Conservation (phyloP, 306 rosid genomes). For the Sphenostylis stenocarpa region DNA sequence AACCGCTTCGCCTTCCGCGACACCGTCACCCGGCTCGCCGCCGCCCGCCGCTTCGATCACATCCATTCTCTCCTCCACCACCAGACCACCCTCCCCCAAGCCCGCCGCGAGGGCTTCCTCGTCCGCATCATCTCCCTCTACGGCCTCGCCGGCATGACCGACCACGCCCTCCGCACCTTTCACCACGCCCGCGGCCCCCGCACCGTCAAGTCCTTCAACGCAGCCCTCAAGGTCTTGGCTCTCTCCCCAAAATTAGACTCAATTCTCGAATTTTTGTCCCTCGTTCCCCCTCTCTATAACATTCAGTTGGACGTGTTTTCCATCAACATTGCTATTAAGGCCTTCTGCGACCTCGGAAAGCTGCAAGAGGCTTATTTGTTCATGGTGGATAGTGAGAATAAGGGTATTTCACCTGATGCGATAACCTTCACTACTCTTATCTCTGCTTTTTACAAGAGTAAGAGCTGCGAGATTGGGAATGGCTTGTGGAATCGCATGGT, state of each 20-base stretch:
- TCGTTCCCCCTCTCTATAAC: conserved; percentile 33
- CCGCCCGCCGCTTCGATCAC: conserved; percentile 70
- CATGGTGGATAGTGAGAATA: conserved; percentile 52
- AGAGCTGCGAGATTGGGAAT: conserved; percentile 57
- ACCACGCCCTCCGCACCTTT: conserved; percentile 64
- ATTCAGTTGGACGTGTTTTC: conserved; percentile 53
- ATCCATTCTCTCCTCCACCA: conserved; percentile 66
- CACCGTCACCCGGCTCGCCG: conserved; percentile 66
- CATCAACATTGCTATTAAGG: conserved; percentile 61
- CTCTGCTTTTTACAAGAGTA: conserved; percentile 58
- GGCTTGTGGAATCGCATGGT: conserved; percentile 83
- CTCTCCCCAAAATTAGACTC: conserved; percentile 38
- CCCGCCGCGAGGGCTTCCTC: conserved; percentile 74
- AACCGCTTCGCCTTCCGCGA: conserved; percentile 70
- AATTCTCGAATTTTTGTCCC: conserved; percentile 35
- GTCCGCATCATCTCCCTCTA: conserved; percentile 66
- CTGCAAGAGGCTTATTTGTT: conserved; percentile 53
- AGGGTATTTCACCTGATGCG: conserved; percentile 64
- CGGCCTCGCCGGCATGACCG: conserved; percentile 72
- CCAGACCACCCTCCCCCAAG: conserved; percentile 70
- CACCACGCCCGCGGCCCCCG: conserved; percentile 56
- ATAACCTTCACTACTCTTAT: conserved; percentile 71
- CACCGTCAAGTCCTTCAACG: conserved; percentile 76
- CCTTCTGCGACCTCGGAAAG: conserved; percentile 51
- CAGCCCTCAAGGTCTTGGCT: conserved; percentile 64